phyloP scores from a whole-genome alignment of 2,329 filamentous ascomycete genomes.

The Proliferodiscus dingleyae region DNA sequence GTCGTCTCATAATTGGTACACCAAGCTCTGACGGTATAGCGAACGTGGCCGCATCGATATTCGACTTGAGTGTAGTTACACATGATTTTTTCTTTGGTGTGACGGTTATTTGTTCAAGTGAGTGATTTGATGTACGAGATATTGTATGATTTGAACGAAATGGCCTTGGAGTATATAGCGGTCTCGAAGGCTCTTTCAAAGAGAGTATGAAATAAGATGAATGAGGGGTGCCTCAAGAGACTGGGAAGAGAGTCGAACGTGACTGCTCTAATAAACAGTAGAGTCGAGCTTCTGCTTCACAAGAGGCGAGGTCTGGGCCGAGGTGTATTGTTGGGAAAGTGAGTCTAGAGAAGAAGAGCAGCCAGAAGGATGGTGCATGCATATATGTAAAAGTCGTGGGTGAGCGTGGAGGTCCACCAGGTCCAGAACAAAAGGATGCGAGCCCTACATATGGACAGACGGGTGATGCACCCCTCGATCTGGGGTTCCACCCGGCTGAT shows the following conservation, averaged over 20 bases:
- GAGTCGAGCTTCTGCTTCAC: constrained; percentile 1
- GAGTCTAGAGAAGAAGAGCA: background rate
- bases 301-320: background rate
- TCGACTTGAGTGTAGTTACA: constrained; percentile 57
- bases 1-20: constrained; percentile 45
- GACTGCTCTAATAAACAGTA: constrained; percentile 12
- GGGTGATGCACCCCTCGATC: constrained; percentile 25
- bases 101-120: background rate
- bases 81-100: constrained; percentile 34
- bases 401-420: no score
- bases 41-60: constrained; percentile 50
- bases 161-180: background rate
- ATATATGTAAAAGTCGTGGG: constrained; percentile 16
- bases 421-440: constrained; percentile 13
- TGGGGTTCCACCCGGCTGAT: constrained; percentile 22
- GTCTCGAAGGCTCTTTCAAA: constrained; percentile 8
- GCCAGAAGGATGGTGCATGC: constrained; percentile 10
- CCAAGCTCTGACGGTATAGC: constrained; percentile 52
- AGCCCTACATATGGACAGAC: constrained; percentile 26
- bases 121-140: constrained; percentile 1
- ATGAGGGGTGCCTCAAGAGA: background rate
- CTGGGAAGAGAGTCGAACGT: background rate
- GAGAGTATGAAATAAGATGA: constrained; percentile 5
- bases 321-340: background rate
- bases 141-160: background rate